Evolutionary conservation across 2,329 filamentous ascomycete species (phyloP).

Genomic region (Nannizziopsis barbatae): DNA sequence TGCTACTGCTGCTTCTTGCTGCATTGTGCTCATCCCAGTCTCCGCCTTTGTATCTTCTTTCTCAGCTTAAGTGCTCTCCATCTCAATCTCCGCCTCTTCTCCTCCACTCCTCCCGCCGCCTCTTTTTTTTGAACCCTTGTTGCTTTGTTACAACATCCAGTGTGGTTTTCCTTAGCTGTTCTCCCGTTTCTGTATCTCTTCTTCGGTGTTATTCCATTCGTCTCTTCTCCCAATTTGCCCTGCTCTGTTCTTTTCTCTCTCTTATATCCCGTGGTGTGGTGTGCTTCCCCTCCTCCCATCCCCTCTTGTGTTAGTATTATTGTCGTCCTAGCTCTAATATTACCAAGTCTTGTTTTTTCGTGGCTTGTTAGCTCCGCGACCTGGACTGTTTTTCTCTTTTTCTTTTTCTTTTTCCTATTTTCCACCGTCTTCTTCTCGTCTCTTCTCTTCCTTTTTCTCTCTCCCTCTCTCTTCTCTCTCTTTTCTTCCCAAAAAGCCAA

Average conservation of each 20-base stretch:
- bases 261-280: slow-evolving; percentile 14
- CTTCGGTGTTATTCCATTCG: not conserved
- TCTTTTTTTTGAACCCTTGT: not conserved
- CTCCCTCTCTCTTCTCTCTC: not conserved
- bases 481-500: not conserved
- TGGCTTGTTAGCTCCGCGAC: slow-evolving; percentile 13
- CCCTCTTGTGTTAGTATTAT: too few species aligned
- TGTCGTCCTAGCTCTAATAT: not conserved
- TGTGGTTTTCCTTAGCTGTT: slow-evolving; percentile 4
- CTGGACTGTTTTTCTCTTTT: slow-evolving; percentile 12
- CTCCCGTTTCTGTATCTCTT: slow-evolving; percentile 6
- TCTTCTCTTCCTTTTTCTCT: slow-evolving; percentile 7
- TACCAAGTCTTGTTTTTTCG: slow-evolving; percentile 3
- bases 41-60: too few species aligned
- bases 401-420: slow-evolving; percentile 18
- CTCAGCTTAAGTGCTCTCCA: not conserved
- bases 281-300: not conserved
- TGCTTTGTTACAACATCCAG: too few species aligned
- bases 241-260: slow-evolving; percentile 14
- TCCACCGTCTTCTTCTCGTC: slow-evolving; percentile 19
- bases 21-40: too few species aligned
- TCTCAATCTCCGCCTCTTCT: slow-evolving; percentile 5
- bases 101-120: not conserved
- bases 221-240: not conserved
- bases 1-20: too few species aligned